A percentile compares a stretch with the other conserved stretches of the same genome.
Conservation (phyloP, 495 filamentous ascomycete species). For the Neurospora sublineolata region DNA sequence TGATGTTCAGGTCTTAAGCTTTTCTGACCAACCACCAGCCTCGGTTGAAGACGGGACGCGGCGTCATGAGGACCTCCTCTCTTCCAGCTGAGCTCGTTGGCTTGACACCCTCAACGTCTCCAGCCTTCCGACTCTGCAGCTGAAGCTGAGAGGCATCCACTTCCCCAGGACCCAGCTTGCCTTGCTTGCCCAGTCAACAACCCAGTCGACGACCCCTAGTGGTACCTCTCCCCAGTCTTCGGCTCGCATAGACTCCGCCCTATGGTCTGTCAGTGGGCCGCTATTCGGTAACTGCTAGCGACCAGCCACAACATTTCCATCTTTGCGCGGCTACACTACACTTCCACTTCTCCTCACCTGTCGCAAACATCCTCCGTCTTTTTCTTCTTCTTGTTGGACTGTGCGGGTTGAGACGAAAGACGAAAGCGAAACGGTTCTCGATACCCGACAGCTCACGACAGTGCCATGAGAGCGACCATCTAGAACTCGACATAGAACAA, state of each 20-base stretch:
- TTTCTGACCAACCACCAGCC: conserved; percentile 25
- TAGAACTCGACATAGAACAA: neutral
- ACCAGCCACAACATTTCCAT: neutral
- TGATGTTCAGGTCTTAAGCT: conserved; percentile 7
- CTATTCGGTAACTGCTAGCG: neutral
- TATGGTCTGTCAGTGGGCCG: neutral
- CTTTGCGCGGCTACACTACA: neutral
- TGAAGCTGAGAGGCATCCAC: neutral
- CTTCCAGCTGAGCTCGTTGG: neutral
- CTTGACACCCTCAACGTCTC: neutral
- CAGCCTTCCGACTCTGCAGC: neutral
- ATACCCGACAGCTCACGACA: neutral
- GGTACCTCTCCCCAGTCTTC: neutral
- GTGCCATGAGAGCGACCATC: neutral
- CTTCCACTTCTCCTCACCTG: neutral
- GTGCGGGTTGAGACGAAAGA: neutral
- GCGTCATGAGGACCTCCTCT: neutral
- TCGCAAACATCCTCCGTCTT: neutral
- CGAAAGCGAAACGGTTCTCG: neutral
- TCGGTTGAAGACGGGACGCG: conserved; percentile 9
- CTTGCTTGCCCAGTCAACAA: neutral
- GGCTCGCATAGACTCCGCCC: neutral
- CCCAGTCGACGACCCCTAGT: neutral
- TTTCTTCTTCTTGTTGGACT: neutral
- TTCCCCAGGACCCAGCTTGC: neutral